Evolutionary conservation across 352 stramenopile genomes (phyloP).

Genomic region (Globisporangium recalcitrans): DNA sequence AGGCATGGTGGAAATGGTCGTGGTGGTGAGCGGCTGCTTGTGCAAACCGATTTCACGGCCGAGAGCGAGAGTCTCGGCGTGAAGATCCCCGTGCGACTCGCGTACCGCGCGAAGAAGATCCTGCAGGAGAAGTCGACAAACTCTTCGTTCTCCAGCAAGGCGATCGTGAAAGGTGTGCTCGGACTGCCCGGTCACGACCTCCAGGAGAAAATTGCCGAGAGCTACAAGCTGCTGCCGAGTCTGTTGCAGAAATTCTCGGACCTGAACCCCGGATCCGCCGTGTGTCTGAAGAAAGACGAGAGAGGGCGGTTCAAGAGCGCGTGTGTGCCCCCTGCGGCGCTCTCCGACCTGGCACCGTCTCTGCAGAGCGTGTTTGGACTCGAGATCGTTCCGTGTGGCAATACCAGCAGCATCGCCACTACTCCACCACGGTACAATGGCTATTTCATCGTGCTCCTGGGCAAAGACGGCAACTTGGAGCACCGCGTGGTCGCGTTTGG

Average conservation of each 20-base stretch:
- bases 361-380: conserved; percentile 71
- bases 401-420: conserved; percentile 11
- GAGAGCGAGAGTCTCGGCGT: conserved; percentile 17
- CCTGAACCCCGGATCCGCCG: conserved; percentile 64
- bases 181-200: conserved; percentile 62
- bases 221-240: conserved; percentile 80
- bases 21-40: not conserved
- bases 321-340: conserved; percentile 66
- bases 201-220: conserved; percentile 68
- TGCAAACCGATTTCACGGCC: conserved; percentile 11
- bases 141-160: conserved; percentile 59
- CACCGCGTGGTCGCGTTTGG: conserved; percentile 68
- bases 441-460: conserved; percentile 52
- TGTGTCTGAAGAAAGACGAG: conserved; percentile 56
- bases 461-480: conserved; percentile 62
- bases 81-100: conserved; percentile 20
- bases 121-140: conserved; percentile 31
- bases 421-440: conserved; percentile 37
- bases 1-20: not conserved
- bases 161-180: conserved; percentile 67
- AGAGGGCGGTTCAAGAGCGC: conserved; percentile 62
- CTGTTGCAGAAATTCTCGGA: conserved; percentile 63
- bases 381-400: conserved; percentile 63
- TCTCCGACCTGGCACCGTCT: conserved; percentile 32
- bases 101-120: conserved; percentile 23